phyloP scores from a whole-genome alignment of 2,329 filamentous ascomycete species.

The Fusarium coicis region DNA sequence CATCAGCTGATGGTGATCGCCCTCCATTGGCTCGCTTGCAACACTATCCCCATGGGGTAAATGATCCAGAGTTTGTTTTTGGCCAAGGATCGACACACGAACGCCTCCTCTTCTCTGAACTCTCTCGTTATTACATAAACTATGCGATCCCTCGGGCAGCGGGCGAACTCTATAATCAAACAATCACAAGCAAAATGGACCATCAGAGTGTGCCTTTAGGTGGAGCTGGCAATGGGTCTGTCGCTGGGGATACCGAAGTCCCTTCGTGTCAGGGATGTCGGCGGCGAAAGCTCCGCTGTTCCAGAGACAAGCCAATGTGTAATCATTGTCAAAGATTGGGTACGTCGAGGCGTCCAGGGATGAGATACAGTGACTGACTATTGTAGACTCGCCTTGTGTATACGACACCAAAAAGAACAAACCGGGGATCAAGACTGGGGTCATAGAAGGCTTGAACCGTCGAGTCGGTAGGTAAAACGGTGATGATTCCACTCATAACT shows the following conservation, averaged over 20 bases:
- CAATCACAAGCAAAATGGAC: conserved; percentile 1
- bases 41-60: conserved; percentile 13
- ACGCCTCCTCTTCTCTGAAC: background rate
- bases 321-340: conserved; percentile 35
- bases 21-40: conserved; percentile 28
- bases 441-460: conserved; percentile 24
- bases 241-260: conserved; percentile 9
- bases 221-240: background rate
- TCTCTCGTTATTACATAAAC: background rate
- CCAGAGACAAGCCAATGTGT: conserved; percentile 33
- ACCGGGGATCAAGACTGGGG: conserved; percentile 29
- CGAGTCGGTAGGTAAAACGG: conserved; percentile 20
- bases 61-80: background rate
- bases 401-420: conserved; percentile 33
- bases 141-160: conserved; percentile 28
- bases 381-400: conserved; percentile 19
- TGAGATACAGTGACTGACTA: background rate
- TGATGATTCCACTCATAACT: background rate
- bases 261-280: conserved; percentile 39
- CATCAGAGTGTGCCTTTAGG: background rate
- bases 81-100: conserved; percentile 1
- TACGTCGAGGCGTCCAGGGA: background rate
- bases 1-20: background rate
- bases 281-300: conserved; percentile 36
- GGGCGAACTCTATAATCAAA: conserved; percentile 3